Conservation (phyloP, 495 filamentous ascomycete genomes). For the Daldinia concentrica region DNA sequence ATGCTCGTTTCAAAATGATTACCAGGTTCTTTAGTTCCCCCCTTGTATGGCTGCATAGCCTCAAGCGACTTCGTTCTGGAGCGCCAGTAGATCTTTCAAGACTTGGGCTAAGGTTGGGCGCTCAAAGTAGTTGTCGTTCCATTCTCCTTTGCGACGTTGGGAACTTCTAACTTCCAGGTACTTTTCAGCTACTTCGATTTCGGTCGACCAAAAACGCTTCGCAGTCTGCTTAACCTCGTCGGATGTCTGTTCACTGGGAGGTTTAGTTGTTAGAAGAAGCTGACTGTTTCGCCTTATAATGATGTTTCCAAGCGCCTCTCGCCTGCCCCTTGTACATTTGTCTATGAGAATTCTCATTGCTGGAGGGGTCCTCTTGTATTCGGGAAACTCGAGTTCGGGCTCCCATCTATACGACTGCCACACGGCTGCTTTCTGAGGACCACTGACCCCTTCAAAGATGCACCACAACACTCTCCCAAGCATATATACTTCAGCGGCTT, state of each 20-base stretch:
- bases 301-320: conserved; percentile 47
- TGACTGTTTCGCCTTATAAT: conserved; percentile 51
- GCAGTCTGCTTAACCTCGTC: conserved; percentile 48
- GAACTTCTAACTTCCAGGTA: conserved; percentile 48
- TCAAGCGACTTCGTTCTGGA: conserved; percentile 27
- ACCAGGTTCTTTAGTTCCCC: neutral
- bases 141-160: conserved; percentile 46
- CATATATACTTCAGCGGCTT: conserved; percentile 62
- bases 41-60: neutral
- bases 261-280: conserved; percentile 46
- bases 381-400: conserved; percentile 58
- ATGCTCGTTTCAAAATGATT: neutral
- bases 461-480: conserved; percentile 62
- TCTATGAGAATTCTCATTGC: conserved; percentile 53
- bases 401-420: conserved; percentile 61
- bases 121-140: conserved; percentile 55
- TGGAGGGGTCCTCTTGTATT: conserved; percentile 51
- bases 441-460: conserved; percentile 61
- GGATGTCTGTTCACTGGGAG: conserved; percentile 33
- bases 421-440: conserved; percentile 55
- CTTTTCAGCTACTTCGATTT: conserved; percentile 53
- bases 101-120: conserved; percentile 53
- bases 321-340: conserved; percentile 55
- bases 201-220: conserved; percentile 52
- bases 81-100: conserved; percentile 35